Conservation (phyloP, 345 rosid genomes). For the Salix exigua region DNA sequence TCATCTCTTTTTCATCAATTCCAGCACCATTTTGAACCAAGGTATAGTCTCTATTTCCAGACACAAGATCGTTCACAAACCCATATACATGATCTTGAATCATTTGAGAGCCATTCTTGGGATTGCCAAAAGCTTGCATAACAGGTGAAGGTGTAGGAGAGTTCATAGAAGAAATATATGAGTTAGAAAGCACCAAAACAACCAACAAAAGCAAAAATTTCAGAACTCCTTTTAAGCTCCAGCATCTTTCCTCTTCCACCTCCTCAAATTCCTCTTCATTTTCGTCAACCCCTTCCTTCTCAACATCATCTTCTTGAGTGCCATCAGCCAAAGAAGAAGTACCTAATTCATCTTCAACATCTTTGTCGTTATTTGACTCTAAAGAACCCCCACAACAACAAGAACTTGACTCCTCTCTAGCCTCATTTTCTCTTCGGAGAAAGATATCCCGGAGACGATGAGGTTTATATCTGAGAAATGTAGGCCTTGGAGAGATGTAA, state of each 20-base stretch:
- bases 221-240: conserved; percentile 22
- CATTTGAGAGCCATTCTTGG: conserved; percentile 17
- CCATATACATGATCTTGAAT: conserved; percentile 19
- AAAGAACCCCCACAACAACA: not conserved
- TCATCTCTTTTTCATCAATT: not conserved
- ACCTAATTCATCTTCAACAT: conserved; percentile 13
- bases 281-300: conserved; percentile 12
- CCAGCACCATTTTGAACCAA: not conserved
- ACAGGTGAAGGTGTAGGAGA: conserved; percentile 18
- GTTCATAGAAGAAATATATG: conserved; percentile 35
- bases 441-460: conserved; percentile 29
- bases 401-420: conserved; percentile 4
- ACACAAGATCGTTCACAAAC: conserved; percentile 5
- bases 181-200: conserved; percentile 29
- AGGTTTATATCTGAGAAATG: conserved; percentile 39
- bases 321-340: conserved; percentile 9
- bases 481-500: conserved; percentile 42
- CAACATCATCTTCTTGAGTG: not conserved
- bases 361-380: not conserved
- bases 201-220: conserved; percentile 21
- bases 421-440: conserved; percentile 20
- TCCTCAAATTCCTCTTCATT: conserved; percentile 25
- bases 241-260: conserved; percentile 24
- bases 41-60: not conserved
- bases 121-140: conserved; percentile 6